Base-by-base conservation (phyloP, 495 filamentous ascomycete genomes). In the Extremus antarcticus region DNA sequence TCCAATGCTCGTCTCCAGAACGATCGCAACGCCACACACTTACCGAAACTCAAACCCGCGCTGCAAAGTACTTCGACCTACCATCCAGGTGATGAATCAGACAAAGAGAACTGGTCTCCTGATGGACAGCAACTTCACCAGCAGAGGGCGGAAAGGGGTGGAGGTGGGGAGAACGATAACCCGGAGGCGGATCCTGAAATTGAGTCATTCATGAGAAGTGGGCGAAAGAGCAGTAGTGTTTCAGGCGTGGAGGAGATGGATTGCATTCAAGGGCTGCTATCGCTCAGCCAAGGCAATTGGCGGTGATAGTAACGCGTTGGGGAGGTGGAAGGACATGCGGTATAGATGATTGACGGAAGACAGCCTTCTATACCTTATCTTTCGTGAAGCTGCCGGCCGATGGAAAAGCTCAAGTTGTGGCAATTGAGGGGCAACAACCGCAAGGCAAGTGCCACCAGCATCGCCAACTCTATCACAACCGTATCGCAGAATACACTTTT, bases 81-180 rank as follows among this genome's bases (percentile, higher is more conserved):
- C 38, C 43, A 63, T 46, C 68, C 66, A 58, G 82, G 70, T 56
- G 75, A 83, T 39, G 90, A 95, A 51, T 94, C 88, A 1, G 90
- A 96, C 63, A 96, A 96, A 66, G 90, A 96, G 71, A 96, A 96
- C 66, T 92, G 87, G 87, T 77, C 83, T 47, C 80, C 81, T 4
- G 54, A 46, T 29, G 23, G 45, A 23, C 19, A 21, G 23, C 23
- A 19, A 16, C 10, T 2, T 16, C 32, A 19, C 29, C 25, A 24
- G 17, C 25, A 23, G 20, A 22, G 25, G 10, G 25, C 23, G 2
- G 23, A 35, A 16, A 22, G 23, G 15, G 13, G 22, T 24, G 9
- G n/a, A 7, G 38, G 45, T 20, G 25, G 23, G 23, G 64, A 66
- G 53, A 62, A 58, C 21, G 32, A 35, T 15, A 47, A 59, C 32